These are phyloP conservation scores for Populus euphratica DNA, from an alignment of 345 rosid genomes.

Conservation along the genomic window DNA sequence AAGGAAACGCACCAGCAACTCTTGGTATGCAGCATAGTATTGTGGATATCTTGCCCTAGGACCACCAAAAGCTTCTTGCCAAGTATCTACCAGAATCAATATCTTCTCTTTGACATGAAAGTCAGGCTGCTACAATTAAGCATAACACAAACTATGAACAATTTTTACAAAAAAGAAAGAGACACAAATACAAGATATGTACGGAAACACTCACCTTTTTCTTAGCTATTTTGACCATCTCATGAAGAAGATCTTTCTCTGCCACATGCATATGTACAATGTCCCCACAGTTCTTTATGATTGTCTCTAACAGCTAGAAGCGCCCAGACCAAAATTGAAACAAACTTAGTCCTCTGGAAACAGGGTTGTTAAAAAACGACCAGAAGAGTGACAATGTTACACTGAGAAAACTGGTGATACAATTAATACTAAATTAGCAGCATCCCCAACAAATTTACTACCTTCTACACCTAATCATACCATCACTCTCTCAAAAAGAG, in stretches of 20 bases:
- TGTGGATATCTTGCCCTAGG: slow-evolving; percentile 98
- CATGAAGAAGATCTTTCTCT: slow-evolving; percentile 89
- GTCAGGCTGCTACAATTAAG: slow-evolving; percentile 76
- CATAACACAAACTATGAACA: slow-evolving; percentile 27
- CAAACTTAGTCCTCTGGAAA: slow-evolving; percentile 5
- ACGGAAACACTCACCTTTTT: slow-evolving; percentile 64
- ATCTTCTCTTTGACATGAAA: slow-evolving; percentile 92
- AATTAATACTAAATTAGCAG: not conserved
- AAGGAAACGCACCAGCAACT: slow-evolving; percentile 72
- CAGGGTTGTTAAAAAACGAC: slow-evolving; percentile 6
- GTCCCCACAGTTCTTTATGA: slow-evolving; percentile 96
- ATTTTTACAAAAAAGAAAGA: slow-evolving; percentile 19
- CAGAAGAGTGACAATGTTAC: not conserved
- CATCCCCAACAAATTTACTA: not conserved
- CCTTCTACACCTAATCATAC: not conserved
- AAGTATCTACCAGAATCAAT: slow-evolving; percentile 75
- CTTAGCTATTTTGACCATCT: slow-evolving; percentile 88
- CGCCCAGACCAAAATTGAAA: slow-evolving; percentile 22
- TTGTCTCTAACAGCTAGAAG: slow-evolving; percentile 84
- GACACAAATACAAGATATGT: not conserved
- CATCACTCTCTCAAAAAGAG: not conserved
- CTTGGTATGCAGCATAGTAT: slow-evolving; percentile 94
- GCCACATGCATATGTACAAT: slow-evolving; percentile 99
- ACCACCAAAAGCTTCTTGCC: slow-evolving; percentile 99
- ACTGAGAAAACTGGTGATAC: not conserved